Base-by-base conservation (phyloP, 2,329 filamentous ascomycete species). In the Aureobasidium sp. region DNA sequence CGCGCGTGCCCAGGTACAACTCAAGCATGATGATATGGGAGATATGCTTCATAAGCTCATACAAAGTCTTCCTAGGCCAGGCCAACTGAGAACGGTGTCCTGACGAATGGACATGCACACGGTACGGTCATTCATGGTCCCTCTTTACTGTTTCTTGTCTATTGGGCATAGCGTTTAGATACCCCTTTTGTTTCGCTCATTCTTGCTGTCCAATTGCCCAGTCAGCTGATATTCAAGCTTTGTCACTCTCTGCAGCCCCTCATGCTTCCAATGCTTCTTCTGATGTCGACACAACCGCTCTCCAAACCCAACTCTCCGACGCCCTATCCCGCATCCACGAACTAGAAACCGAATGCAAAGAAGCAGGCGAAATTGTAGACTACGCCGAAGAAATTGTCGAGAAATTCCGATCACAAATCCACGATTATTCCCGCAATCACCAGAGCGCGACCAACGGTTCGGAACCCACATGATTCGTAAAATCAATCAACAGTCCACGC, bases 361-460 rank as follows among this genome's bases (percentile, higher is more conserved):
- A 44, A 16, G 40, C 48, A 32, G 40, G 29, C 21, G 14, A 35
- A 25, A 21, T 53, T 16, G 34, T 49, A 16, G 38, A 63, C 66
- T 70, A 19, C 58, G 68, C 27, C 51, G 58, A 39, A 34, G 62
- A 66, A 19, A 60, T 64, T 22, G 65, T 62, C 17, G 56, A 62
- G 12, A 61, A 60, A 14, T 63, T 68, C 22, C 61, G 64, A 16
- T 56, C 60, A n/a, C 68, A 68, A 60, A 57, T 59, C 30, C 21
- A 24, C 6, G 44, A 48, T 4, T 49, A 49, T 5, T 21, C 45
- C 11, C 17, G n/a, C 17, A 49, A 19, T n/a, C 45, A 38, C 12
- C 45, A 49, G 21, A 49, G 24, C 45, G 45, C 44, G 27, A 48
- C 44, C 32, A 48, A 35, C 16, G 32, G 44, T 41, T 24, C 21